phyloP scores from a whole-genome alignment of 2,329 filamentous ascomycete genomes.

The Claviceps sp. region DNA sequence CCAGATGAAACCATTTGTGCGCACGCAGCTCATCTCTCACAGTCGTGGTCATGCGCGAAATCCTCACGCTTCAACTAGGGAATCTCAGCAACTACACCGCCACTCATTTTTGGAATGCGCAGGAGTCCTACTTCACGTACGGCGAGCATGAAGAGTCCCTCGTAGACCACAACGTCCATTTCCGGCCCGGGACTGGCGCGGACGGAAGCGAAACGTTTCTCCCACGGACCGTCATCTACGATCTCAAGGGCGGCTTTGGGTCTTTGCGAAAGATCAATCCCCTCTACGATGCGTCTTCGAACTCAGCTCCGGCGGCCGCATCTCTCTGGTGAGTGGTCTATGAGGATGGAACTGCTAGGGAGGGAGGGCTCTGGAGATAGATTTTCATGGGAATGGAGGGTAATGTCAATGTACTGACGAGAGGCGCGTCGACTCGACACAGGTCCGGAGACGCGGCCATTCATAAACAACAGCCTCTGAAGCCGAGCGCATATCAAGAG shows the following conservation, averaged over 20 bases:
- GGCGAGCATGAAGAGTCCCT: constrained; percentile 26
- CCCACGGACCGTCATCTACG: constrained; percentile 83
- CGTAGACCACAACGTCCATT: constrained; percentile 56
- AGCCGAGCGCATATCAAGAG: constrained; percentile 61
- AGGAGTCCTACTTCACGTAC: constrained; percentile 98
- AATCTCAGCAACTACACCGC: constrained; percentile 86
- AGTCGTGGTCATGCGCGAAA: constrained; percentile 63
- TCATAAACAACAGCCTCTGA: constrained; percentile 54
- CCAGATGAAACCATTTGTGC: neutral
- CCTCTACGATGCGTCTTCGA: constrained; percentile 51
- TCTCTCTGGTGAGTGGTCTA: constrained; percentile 21
- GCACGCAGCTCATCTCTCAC: neutral
- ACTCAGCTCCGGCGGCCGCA: constrained; percentile 15
- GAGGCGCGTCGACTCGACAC: neutral
- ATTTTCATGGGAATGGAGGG: neutral
- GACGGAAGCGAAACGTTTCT: constrained; percentile 87
- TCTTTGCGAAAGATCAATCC: constrained; percentile 78
- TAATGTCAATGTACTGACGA: neutral
- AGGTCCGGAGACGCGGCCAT: constrained; percentile 57
- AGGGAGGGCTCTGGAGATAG: neutral
- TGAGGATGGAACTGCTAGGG: neutral
- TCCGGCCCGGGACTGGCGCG: constrained; percentile 66
- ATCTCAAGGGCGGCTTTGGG: constrained; percentile 87
- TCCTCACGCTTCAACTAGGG: constrained; percentile 86
- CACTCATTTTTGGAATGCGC: constrained; percentile 95